Base-by-base conservation (phyloP, 2,329 filamentous ascomycete genomes). In the Apiospora arundinis region DNA sequence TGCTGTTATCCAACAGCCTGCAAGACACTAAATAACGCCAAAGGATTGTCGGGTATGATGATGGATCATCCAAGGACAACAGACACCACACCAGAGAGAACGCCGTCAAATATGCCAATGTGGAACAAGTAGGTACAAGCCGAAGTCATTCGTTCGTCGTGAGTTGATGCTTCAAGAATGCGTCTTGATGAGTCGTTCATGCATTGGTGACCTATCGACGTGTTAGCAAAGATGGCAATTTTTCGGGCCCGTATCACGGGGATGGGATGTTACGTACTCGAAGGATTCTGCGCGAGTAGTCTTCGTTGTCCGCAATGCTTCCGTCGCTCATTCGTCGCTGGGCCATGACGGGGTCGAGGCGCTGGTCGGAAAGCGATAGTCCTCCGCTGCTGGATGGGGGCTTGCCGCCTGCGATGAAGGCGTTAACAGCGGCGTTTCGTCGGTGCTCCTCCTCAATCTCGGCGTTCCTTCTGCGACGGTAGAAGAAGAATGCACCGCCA, bases 281-380 rank as follows among this genome's bases (percentile, higher is more conserved):
- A 80, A 98, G 89, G 83, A 98, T 98, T 84, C 93, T 93, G 84
- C 95, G 91, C 74, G 95, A 98, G 85, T 97, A 98, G 82, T 98
- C 95, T 83, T 97, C 91, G 83, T 98, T 97, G 82, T 98, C 95
- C 69, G 95, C 95, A 82, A 98, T 98, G 82, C 95, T 98, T 76
- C 95, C 95, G 78, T 96, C 94, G 83, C 95, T 98, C 85, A 95
- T 89, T 82, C 95, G 90, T 79, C 94, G 89, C 76, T 95, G 90
- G 72, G 92, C 92, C 88, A 97, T 92, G 74, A 95, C 91, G 9
- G 95, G 94, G 75, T 98, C 95, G 71, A 98, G 90, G 70, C 95
- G 91, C 56, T 93, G 92, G 80, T 98, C 95, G 18, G 90, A 90
- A 83, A 93, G 92, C 12, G 93, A 94, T 82, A 90, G 83, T 73